Evolutionary conservation across 2,329 filamentous ascomycete genomes (phyloP).

Genomic region (Chaetoscypha palmicola): DNA sequence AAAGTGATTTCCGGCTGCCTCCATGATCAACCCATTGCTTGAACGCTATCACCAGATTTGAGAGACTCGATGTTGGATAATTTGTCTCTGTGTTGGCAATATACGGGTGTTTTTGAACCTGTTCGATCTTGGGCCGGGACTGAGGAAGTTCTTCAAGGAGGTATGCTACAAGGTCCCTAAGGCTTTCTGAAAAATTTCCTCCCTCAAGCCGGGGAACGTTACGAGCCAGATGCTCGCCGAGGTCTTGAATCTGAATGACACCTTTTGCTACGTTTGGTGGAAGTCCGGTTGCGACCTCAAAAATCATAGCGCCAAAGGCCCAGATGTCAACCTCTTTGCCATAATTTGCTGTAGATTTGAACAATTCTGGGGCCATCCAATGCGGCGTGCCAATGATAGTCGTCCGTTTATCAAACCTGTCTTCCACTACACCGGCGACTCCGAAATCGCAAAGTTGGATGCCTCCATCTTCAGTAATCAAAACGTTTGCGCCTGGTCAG

Average conservation of each 20-base stretch:
- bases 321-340: conserved; percentile 74
- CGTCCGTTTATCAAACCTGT: conserved; percentile 66
- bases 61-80: conserved; percentile 58
- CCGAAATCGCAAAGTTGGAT: conserved; percentile 83
- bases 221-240: conserved; percentile 50
- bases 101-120: conserved; percentile 64
- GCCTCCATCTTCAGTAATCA: conserved; percentile 67
- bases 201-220: conserved; percentile 64
- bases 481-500: conserved; percentile 57
- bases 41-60: conserved; percentile 63
- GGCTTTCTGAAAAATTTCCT: conserved; percentile 59
- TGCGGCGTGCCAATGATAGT: conserved; percentile 78
- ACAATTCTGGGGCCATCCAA: conserved; percentile 81
- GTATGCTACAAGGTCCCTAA: conserved; percentile 66
- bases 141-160: conserved; percentile 64
- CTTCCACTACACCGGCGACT: conserved; percentile 71
- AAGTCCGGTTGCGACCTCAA: conserved; percentile 71
- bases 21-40: conserved; percentile 70
- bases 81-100: conserved; percentile 53
- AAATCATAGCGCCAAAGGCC: conserved; percentile 77
- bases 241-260: conserved; percentile 36
- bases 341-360: conserved; percentile 55
- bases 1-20: conserved; percentile 60
- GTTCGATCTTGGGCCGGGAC: conserved; percentile 61
- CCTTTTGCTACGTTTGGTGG: conserved; percentile 61